These are phyloP conservation scores for Lactuca saligna DNA, from an alignment of 129 eudicot genomes.

Conservation along the genomic window DNA sequence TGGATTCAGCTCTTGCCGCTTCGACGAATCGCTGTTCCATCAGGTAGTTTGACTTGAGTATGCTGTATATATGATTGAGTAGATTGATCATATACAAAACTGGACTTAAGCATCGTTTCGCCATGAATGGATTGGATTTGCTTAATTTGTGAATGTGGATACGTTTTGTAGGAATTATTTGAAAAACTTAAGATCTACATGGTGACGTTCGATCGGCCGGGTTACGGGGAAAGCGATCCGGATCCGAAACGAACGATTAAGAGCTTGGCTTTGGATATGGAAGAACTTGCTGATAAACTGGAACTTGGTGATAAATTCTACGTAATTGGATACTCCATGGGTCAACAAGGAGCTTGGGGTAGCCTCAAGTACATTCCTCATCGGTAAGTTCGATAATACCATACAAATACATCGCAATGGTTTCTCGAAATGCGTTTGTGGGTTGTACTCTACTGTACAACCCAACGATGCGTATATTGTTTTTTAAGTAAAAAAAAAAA, in stretches of 20 bases:
- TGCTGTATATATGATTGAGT: background rate
- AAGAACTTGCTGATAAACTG: slow-evolving; percentile 70
- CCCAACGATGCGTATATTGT: background rate
- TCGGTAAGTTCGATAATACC: slow-evolving; percentile 45
- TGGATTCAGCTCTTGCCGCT: slow-evolving; percentile 48
- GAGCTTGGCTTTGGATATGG: slow-evolving; percentile 61
- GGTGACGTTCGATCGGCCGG: slow-evolving; percentile 78
- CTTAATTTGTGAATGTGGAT: background rate
- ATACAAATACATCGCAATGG: background rate
- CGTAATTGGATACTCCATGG: slow-evolving; percentile 75
- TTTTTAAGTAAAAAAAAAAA: background rate
- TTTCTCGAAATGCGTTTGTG: background rate
- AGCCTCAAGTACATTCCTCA: slow-evolving; percentile 73
- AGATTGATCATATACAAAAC: background rate
- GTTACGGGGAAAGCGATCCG: slow-evolving; percentile 89
- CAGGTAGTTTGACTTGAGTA: slow-evolving; percentile 24
- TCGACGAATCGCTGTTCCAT: slow-evolving; percentile 30
- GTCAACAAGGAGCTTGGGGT: slow-evolving; percentile 77
- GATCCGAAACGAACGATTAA: slow-evolving; percentile 64
- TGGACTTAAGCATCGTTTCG: background rate
- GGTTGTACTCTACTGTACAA: slow-evolving; percentile 13
- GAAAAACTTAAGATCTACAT: slow-evolving; percentile 55
- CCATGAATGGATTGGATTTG: background rate
- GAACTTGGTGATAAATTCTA: slow-evolving; percentile 67
- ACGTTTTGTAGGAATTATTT: slow-evolving; percentile 40